Evolutionary conservation across 2,329 filamentous ascomycete species (phyloP), one percentile per base, ranked within the genome.

Genomic region (Aspergillus udagawae): DNA sequence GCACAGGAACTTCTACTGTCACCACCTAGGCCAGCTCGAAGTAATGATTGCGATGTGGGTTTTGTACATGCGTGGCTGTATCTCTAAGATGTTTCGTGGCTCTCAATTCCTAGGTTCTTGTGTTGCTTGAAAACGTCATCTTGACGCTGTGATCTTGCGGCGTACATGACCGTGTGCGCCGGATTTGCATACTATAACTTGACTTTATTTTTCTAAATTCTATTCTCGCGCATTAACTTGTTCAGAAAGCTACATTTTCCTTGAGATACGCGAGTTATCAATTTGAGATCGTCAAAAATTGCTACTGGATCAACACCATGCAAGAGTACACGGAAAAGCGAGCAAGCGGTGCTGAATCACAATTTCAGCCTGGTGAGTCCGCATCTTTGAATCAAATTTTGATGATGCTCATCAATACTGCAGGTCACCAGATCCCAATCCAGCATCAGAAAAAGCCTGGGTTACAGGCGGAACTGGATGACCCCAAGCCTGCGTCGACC

Each of bases 401-500:
- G 17, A 10, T 20, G 9, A 29, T 42, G 27, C 29, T 48, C 21
- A 55, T 12, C 20, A 35, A 21, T 45, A 8, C n/a, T 54, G 14
- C 49, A 81, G 82, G 81, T 42, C 77, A 83, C 64, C 68, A 78
- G 59, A 71, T 81, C 10, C 80, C 80, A 1, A 75, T 85, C 48
- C 77, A 80, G 35, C 75, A 84, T 61, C 80, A 85, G 64, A 65
- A 76, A 44, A 74, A 76, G 25, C 83, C 83, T 0, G 84, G 84
- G 8, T 76, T 79, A 17, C 78, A 87, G 61, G 72, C 77, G 28
- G 73, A 84, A 20, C 78, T 91, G 76, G 70, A 80, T 49, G 75
- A 82, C 21, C 80, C 79, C 1, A 78, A 83, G 55, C 86, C 89
- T 1, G 77, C 83, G 48, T 84, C 83, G 56, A 84, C 88, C 55